Evolutionary conservation across 495 filamentous ascomycete genomes (phyloP), one percentile per base, ranked within the genome.

Genomic region (Neurospora africana): DNA sequence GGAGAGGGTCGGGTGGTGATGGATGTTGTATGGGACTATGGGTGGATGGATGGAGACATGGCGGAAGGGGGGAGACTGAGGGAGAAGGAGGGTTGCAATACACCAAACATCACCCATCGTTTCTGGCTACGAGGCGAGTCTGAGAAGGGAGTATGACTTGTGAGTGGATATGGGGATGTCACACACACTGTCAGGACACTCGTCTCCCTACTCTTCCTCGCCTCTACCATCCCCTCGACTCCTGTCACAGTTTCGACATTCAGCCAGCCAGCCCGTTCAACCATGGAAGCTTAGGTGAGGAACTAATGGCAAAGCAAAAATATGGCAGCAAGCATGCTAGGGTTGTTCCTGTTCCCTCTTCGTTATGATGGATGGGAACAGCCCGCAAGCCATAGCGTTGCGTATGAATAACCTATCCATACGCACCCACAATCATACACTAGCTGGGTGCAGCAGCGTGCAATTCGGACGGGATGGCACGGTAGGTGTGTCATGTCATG

Each of bases 21-120:
- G 23, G 58, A 71, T 74, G 75, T 37, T 72, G 74, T 71, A 58
- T 69, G 71, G 69, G 44, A 67, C 35, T 33, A 13, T 44, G 71
- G 17, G 23, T 39, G 37, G 41, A 23, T 30, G 47, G 65, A 69
- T 33, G 61, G 58, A 68, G 71, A 68, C 13, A 37, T 35, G 30
- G 53, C 8, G 65, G 27, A 30, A 35, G 5, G 71, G 30, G 33
- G 33, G 13, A 27, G 19, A 23, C 8, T 30, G 40, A 41, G 40
- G 58, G 53, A 65, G 53, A 65, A 65, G 53, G 15, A 27, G 7
- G 15, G 53, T 65, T 65, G 53, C 53, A 65, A 35, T 65, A 65
- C 53, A 65, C 30, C 53, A 38, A 38, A 11, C 3, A 33, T 65
- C 13, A 33, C 53, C 27, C 53, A 65, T 65, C 53, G 23, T 35